Base-by-base conservation (phyloP, 75 land plant species). In the Cunninghamia lanceolata region DNA sequence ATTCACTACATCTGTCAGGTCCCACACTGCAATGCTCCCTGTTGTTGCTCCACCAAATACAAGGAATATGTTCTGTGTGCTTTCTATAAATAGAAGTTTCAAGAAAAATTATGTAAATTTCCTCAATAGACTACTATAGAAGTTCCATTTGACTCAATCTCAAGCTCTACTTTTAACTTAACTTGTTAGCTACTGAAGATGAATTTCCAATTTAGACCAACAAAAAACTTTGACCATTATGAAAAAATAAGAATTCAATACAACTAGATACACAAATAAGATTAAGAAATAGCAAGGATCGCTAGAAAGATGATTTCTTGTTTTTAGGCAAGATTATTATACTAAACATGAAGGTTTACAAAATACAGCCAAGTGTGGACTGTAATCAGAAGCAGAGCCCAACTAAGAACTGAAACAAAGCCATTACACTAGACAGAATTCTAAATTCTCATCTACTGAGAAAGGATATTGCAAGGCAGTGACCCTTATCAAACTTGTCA, bases 11-110 rank as follows among this genome's bases (percentile, higher is more conserved):
- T 88, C 90, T 47, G 96, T 96, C 77, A 98, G 42, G 89, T 98
- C 95, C 99, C 99, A 98, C 34, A 98, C 90, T 74, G 95, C 91
- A 86, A 98, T 96, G 81, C 91, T 95, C 83, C 99, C 99, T 89
- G 94, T 95, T 46, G 99, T 98, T 76, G 96, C 89, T 88, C 99
- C 99, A 90, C 96, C 93, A 35, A 95, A 79, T 28, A 94, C 90
- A n/a, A 95, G 43, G 88, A 90, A 94, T 4, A 46, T 45, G 52
- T 88, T 88, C 43, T 84, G 83, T 82, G n/a, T 81, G 9, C 30
- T 83, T 6, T 53, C 84, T 83, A 46, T 38, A 83, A 34, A 83
- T 19, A 83, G 46, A 79, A 79, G 82, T 42, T 79, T 79, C 46
- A 43, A 79, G 46, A 25, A 79, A 43, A 10, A 28, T 79, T 43